Conservation (phyloP, 2,329 filamentous ascomycete genomes). For the Aspergillus latus region DNA sequence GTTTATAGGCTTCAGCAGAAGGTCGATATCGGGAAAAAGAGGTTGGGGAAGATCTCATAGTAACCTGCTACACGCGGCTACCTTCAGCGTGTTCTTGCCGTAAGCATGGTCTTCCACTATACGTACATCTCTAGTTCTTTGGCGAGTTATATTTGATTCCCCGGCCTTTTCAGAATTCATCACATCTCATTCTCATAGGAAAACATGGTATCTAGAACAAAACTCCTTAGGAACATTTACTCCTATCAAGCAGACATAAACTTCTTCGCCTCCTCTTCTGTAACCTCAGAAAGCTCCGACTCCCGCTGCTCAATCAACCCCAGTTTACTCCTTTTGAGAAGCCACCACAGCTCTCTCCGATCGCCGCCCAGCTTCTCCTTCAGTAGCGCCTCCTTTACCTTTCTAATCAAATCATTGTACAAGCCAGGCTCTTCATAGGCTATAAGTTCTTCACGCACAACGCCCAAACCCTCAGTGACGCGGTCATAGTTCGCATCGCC, state of each 20-base stretch:
- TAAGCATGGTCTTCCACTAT: not conserved
- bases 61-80: not conserved
- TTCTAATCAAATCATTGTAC: constrained; percentile 72
- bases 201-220: constrained; percentile 3
- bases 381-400: constrained; percentile 71
- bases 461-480: constrained; percentile 72
- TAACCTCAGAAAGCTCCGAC: constrained; percentile 65
- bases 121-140: not conserved
- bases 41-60: constrained; percentile 49
- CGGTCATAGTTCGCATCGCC: constrained; percentile 73
- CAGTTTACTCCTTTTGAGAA: constrained; percentile 64
- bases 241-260: constrained; percentile 20
- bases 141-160: not conserved
- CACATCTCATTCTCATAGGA: not conserved
- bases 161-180: not conserved
- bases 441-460: constrained; percentile 74
- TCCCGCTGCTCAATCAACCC: constrained; percentile 69
- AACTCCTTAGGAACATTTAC: not conserved
- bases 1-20: constrained; percentile 43
- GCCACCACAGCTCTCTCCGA: constrained; percentile 78
- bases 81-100: not conserved
- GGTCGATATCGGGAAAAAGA: constrained; percentile 49
- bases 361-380: constrained; percentile 72
- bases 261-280: constrained; percentile 66
- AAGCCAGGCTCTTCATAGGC: constrained; percentile 71